Evolutionary conservation across 2,329 filamentous ascomycete species (phyloP), one percentile per base, ranked within the genome.

Genomic region (Aspergillus sp.): DNA sequence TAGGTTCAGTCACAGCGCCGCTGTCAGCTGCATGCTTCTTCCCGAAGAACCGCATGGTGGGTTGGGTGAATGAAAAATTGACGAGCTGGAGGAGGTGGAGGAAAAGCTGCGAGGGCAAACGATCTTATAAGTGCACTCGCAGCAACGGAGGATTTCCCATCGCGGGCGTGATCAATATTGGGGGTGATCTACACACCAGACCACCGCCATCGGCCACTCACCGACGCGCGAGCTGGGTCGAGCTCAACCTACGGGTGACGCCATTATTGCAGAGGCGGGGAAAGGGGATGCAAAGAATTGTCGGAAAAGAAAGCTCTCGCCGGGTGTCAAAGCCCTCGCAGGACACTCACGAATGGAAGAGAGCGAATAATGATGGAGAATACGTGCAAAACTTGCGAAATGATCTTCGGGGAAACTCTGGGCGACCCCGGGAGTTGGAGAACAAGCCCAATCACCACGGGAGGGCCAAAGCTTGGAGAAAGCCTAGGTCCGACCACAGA

Each of bases 131-230:
- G 41, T 44, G 45, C 50, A 51, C 45, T 47, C 42, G 47, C 37
- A 34, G 22, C 42, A 30, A n/a, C 62, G 58, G 60, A 58, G 54
- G 57, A 54, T 58, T 56, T 52, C 56, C 51, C 40, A 49, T 41
- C 51, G 20, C 55, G 30, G 58, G 24, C 17, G 17, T 13, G 20
- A 33, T 53, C 54, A 54, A 54, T 34, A 19, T 37, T 34, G 40
- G 40, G 56, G 40, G 44, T 33, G 55, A 64, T 66, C 60, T 59
- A 51, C 59, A 64, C 57, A 59, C 60, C 61, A 62, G 60, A 54
- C 24, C 37, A 15, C 27, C 30, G 8, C 12, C 22, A 54, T 50
- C 56, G 22, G 50, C 24, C 44, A 27, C 45, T 39, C 49, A 37
- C 55, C 55, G 17, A 30, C 46, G 42, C 42, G 39, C 41, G 19